Evolutionary conservation across 305 asterid genomes (phyloP).

Genomic region (Nicotiana rustica): DNA sequence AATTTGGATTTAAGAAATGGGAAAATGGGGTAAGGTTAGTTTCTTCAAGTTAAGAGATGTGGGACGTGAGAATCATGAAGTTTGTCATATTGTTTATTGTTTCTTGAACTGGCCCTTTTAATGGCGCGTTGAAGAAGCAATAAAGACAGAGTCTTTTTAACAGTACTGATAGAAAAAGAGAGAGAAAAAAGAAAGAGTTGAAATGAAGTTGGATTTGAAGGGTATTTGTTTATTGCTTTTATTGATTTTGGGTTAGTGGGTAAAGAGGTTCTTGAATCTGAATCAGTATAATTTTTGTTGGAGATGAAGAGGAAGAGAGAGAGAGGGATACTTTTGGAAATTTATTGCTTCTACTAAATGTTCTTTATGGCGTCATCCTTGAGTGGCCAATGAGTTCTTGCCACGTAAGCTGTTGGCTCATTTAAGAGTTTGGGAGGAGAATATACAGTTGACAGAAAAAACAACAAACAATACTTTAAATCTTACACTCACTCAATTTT

Average conservation of each 20-base stretch:
- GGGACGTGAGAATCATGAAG: slow-evolving; percentile 87
- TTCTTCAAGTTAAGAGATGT: slow-evolving; percentile 36
- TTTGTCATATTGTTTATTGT: slow-evolving; percentile 35
- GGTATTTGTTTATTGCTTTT: slow-evolving; percentile 20
- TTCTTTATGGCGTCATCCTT: slow-evolving; percentile 26
- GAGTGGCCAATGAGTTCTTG: slow-evolving; percentile 20
- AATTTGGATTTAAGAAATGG: slow-evolving; percentile 35
- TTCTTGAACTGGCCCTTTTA: slow-evolving; percentile 34
- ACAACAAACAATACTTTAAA: background rate
- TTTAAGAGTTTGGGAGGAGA: slow-evolving; percentile 17
- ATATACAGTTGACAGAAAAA: background rate
- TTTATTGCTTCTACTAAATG: background rate
- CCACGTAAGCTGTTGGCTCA: slow-evolving; percentile 30
- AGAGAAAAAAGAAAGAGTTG: background rate
- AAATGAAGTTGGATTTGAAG: background rate
- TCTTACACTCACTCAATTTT: no score
- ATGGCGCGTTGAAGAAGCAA: slow-evolving; percentile 38
- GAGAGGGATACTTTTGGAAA: background rate
- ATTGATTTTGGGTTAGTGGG: slow-evolving; percentile 32
- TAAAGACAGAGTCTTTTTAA: slow-evolving; percentile 20
- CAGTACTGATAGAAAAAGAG: slow-evolving; percentile 17
- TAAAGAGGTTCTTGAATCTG: slow-evolving; percentile 33
- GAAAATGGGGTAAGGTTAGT: slow-evolving; percentile 33
- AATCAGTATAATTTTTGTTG: background rate
- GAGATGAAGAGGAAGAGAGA: background rate